Conservation (phyloP, 176 grass and related monocot species). For the Triticum turgidum region DNA sequence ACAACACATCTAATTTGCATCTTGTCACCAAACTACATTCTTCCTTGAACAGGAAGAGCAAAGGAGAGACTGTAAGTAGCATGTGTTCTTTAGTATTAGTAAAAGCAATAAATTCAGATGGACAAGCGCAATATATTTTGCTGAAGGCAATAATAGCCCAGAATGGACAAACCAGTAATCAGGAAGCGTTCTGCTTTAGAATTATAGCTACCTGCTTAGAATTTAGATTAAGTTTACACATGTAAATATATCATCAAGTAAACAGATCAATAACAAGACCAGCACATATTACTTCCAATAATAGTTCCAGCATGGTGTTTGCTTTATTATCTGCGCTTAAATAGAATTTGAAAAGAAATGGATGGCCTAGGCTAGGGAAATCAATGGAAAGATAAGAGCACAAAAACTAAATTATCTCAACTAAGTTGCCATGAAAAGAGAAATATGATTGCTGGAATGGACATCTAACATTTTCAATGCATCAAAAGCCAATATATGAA, state of each 20-base stretch:
- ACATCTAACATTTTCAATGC: no score
- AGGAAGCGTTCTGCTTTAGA: background rate
- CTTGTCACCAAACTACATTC: background rate
- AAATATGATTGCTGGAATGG: no score
- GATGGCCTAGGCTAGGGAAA: background rate
- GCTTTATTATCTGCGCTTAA: background rate
- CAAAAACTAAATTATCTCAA: no score
- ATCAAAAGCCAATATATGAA: no score
- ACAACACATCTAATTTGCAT: constrained; percentile 4
- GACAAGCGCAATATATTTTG: background rate
- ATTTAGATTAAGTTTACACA: background rate
- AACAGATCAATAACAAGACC: background rate
- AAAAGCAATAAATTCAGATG: background rate
- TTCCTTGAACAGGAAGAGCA: background rate
- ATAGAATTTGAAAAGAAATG: background rate
- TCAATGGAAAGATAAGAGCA: background rate
- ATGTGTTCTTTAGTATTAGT: background rate
- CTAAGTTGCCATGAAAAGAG: no score
- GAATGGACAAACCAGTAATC: background rate
- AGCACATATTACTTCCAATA: background rate
- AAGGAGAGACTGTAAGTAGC: background rate
- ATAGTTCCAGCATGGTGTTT: background rate
- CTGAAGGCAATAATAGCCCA: background rate
- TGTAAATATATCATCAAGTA: background rate
- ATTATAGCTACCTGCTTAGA: background rate